A percentile compares a stretch with the other conserved stretches of the same genome.
These are phyloP conservation scores for Pochonia chlamydosporia DNA, from an alignment of 2,329 filamentous ascomycete genomes.

Conservation along the genomic window DNA sequence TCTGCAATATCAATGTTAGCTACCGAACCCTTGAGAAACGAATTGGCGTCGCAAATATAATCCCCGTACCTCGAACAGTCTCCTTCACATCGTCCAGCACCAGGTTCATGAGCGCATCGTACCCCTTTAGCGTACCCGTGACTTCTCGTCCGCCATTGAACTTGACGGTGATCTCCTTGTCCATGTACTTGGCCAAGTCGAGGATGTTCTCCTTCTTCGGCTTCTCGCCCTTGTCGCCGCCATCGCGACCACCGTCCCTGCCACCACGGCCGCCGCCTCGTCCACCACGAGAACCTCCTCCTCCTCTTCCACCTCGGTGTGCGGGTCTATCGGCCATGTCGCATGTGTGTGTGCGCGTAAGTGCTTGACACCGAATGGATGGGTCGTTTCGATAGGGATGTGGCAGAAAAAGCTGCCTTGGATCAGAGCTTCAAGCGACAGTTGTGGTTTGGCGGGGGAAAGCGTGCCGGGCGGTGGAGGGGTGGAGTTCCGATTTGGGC, in stretches of 20 bases:
- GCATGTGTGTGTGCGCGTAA: conserved; percentile 14
- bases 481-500: neutral
- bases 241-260: conserved; percentile 30
- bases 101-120: conserved; percentile 96
- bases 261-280: conserved; percentile 36
- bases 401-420: neutral
- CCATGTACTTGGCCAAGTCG: conserved; percentile 92
- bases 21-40: neutral
- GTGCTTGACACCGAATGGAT: neutral
- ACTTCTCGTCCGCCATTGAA: conserved; percentile 95
- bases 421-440: neutral
- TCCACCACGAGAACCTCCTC: conserved; percentile 32
- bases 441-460: conserved; percentile 1
- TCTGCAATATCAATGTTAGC: conserved; percentile 49
- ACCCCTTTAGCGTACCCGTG: conserved; percentile 84
- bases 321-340: conserved; percentile 46
- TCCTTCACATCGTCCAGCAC: conserved; percentile 94
- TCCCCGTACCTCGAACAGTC: conserved; percentile 67
- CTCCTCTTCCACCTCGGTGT: conserved; percentile 37
- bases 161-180: conserved; percentile 92
- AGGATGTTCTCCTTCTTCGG: conserved; percentile 99
- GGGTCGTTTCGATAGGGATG: neutral
- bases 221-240: conserved; percentile 56
- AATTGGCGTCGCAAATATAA: neutral
- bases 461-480: conserved; percentile 2